phyloP scores from a whole-genome alignment of 139 green algal species.

The Astrephomene gubernaculifera region DNA sequence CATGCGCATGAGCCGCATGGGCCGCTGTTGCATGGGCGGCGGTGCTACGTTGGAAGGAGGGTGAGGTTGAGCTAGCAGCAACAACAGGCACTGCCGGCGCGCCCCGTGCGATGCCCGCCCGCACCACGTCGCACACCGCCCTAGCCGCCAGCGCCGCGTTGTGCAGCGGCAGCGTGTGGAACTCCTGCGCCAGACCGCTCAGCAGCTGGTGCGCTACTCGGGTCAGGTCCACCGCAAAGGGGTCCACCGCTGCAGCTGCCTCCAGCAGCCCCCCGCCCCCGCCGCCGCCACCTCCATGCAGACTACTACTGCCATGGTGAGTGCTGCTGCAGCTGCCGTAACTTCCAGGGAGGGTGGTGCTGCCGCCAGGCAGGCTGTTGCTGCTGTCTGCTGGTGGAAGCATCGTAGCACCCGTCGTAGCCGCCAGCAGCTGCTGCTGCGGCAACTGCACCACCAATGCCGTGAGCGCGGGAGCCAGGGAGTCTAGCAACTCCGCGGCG shows the following conservation, averaged over 20 bases:
- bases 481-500: slow-evolving; percentile 26
- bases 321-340: no score
- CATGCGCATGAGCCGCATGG: no score
- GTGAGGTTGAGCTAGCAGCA: no score
- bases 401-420: no score
- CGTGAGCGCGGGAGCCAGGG: slow-evolving; percentile 2
- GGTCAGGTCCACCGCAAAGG: background rate
- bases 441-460: background rate
- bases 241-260: background rate
- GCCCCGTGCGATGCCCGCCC: background rate
- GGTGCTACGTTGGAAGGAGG: no score
- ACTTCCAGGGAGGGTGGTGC: no score
- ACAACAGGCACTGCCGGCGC: no score
- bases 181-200: background rate
- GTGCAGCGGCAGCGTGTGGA: slow-evolving; percentile 18
- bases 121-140: background rate
- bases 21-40: no score
- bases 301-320: no score
- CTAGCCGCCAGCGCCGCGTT: background rate
- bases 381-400: no score
- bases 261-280: background rate
- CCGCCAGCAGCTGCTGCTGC: background rate
- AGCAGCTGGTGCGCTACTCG: slow-evolving; percentile 4
- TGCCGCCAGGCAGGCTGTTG: no score
- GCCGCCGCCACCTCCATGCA: background rate